Conservation (phyloP, 164 flowering plant genomes). For the Umbellularia californica region DNA sequence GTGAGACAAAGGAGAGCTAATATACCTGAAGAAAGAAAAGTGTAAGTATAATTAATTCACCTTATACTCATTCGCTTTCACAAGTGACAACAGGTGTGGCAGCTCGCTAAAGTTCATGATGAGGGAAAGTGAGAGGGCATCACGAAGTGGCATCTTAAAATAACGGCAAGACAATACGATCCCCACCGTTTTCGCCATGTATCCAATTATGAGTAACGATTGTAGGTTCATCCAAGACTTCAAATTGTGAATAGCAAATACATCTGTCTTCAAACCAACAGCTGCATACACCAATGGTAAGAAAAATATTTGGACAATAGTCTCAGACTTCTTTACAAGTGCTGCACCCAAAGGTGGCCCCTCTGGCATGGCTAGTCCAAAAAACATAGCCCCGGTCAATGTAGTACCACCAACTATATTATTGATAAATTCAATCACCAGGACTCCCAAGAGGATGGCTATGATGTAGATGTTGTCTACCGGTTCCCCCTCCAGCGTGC, state of each 20-base stretch:
- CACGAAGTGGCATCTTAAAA: neutral
- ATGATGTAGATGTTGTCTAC: slow-evolving; percentile 34
- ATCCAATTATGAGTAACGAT: neutral
- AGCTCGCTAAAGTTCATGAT: neutral
- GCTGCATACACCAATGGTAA: slow-evolving; percentile 41
- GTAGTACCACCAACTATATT: slow-evolving; percentile 46
- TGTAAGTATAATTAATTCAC: slow-evolving; percentile 10
- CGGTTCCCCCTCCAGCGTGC: slow-evolving; percentile 44
- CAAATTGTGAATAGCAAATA: slow-evolving; percentile 21
- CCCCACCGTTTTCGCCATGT: neutral
- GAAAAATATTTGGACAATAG: slow-evolving; percentile 33
- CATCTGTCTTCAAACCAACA: slow-evolving; percentile 24
- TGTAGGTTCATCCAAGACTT: neutral
- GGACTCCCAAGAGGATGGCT: slow-evolving; percentile 26
- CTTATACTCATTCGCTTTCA: slow-evolving; percentile 43
- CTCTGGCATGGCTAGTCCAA: slow-evolving; percentile 58
- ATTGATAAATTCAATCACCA: slow-evolving; percentile 29
- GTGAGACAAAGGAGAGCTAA: neutral
- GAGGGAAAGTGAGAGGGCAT: neutral
- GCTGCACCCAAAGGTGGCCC: slow-evolving; percentile 70
- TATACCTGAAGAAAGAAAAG: neutral
- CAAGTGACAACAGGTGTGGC: slow-evolving; percentile 12
- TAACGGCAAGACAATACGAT: neutral
- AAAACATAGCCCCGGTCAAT: slow-evolving; percentile 43
- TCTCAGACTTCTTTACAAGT: slow-evolving; percentile 44